Percentiles rank a stretch among this genome's conserved stretches.
phyloP scores from a whole-genome alignment of 176 grass and related monocot genomes.

The Oryza meyeriana region DNA sequence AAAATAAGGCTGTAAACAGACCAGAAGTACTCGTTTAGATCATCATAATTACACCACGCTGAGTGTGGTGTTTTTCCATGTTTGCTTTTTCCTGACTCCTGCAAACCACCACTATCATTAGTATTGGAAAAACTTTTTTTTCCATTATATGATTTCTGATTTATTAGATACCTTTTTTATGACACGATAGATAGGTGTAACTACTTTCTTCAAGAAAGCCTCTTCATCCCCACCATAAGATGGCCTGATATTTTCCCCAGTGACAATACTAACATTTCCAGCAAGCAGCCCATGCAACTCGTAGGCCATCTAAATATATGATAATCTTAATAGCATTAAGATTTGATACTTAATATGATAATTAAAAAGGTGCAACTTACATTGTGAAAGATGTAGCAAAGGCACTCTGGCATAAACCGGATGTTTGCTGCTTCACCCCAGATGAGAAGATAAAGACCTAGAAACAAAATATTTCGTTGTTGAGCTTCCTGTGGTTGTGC shows the following conservation, averaged over 20 bases:
- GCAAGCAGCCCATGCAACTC: slow-evolving; percentile 82
- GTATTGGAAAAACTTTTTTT: slow-evolving; percentile 32
- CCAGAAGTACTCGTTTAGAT: slow-evolving; percentile 98
- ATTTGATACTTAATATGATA: slow-evolving; percentile 6
- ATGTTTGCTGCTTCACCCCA: slow-evolving; percentile 95
- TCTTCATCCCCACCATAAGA: slow-evolving; percentile 94
- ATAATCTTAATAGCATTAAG: slow-evolving; percentile 5
- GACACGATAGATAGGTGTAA: slow-evolving; percentile 83
- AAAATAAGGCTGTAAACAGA: slow-evolving; percentile 37
- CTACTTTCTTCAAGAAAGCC: slow-evolving; percentile 95
- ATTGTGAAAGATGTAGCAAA: slow-evolving; percentile 99
- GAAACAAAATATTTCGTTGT: slow-evolving; percentile 82
- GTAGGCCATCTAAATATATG: slow-evolving; percentile 83
- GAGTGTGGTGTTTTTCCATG: slow-evolving; percentile 90
- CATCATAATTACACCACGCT: slow-evolving; percentile 97
- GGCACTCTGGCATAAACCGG: slow-evolving; percentile 91
- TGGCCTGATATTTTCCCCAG: slow-evolving; percentile 89
- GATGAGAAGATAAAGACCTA: slow-evolving; percentile 93
- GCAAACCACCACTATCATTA: slow-evolving; percentile 36
- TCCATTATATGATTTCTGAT: background rate
- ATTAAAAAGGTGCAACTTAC: slow-evolving; percentile 35
- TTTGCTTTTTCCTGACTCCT: slow-evolving; percentile 92
- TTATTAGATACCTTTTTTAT: slow-evolving; percentile 55
- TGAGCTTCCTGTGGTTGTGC: slow-evolving; percentile 74
- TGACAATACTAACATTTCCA: slow-evolving; percentile 85